These are phyloP conservation scores for Aegilops sharonensis DNA, from an alignment of 176 grass and related monocot genomes.

Conservation along the genomic window DNA sequence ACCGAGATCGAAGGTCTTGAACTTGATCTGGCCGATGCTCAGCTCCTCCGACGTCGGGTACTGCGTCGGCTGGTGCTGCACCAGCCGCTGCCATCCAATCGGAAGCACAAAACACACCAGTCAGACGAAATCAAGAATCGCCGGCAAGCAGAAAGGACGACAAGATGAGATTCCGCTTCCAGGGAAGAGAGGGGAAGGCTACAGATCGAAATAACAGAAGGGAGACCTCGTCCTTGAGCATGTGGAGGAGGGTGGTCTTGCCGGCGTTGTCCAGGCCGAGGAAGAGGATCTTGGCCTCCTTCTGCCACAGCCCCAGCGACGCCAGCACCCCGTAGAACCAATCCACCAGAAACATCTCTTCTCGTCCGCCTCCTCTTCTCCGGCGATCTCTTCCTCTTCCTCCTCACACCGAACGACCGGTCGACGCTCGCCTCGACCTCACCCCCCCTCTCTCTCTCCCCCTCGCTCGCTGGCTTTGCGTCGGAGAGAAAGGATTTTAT, in stretches of 20 bases:
- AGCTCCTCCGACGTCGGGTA: constrained; percentile 65
- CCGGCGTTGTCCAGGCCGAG: constrained; percentile 63
- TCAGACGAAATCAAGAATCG: constrained; percentile 21
- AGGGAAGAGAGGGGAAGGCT: background rate
- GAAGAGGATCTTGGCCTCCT: constrained; percentile 69
- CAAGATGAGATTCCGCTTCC: background rate
- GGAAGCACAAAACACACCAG: background rate
- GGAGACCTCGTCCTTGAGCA: constrained; percentile 59
- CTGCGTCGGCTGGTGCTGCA: constrained; percentile 73
- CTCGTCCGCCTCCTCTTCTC: background rate
- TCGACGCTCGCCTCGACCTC: background rate
- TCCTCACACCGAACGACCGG: background rate
- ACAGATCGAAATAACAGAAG: background rate
- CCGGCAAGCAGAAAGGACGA: background rate
- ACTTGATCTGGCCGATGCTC: constrained; percentile 67
- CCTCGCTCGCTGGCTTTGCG: background rate
- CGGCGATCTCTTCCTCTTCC: constrained; percentile 9
- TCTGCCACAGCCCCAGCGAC: constrained; percentile 61
- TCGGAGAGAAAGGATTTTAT: background rate
- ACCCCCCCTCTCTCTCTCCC: background rate
- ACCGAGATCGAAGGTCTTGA: constrained; percentile 66
- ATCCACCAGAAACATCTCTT: constrained; percentile 48
- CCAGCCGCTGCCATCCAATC: constrained; percentile 42
- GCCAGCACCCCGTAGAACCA: constrained; percentile 68
- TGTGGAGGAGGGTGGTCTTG: constrained; percentile 60